Percentiles rank a stretch among this genome's conserved stretches.
Evolutionary conservation across 192 early-diverging fungal species (phyloP).

Genomic region (Entomortierella chlamydospora): DNA sequence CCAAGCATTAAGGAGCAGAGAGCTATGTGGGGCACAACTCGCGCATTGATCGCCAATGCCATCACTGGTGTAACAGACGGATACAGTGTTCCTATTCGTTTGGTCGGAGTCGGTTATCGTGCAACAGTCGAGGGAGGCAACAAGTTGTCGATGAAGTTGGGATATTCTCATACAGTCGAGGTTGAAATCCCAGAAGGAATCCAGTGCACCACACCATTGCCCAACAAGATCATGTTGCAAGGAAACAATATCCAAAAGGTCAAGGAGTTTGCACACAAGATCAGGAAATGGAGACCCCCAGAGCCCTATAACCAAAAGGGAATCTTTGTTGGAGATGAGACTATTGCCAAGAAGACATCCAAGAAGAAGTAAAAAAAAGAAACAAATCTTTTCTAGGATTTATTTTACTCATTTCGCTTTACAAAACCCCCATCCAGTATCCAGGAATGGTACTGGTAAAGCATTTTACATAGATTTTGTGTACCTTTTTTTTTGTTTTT

Average conservation of each 20-base stretch:
- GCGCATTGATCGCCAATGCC: constrained; percentile 87
- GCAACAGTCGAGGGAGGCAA: constrained; percentile 78
- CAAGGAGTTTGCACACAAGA: constrained; percentile 92
- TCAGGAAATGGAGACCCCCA: constrained; percentile 90
- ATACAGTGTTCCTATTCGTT: constrained; percentile 80
- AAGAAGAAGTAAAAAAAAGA: constrained; percentile 84
- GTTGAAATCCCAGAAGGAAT: constrained; percentile 86
- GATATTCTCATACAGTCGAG: constrained; percentile 86
- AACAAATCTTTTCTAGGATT: neutral
- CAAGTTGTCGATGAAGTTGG: constrained; percentile 83
- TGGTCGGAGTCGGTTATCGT: constrained; percentile 96
- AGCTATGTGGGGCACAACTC: constrained; percentile 97
- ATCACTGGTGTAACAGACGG: constrained; percentile 93
- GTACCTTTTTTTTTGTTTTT: neutral
- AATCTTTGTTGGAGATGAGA: constrained; percentile 97
- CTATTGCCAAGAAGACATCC: constrained; percentile 97
- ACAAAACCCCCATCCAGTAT: neutral
- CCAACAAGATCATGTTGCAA: constrained; percentile 86
- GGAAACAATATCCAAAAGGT: constrained; percentile 84
- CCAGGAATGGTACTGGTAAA: neutral
- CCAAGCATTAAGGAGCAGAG: constrained; percentile 77
- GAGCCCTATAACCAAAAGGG: constrained; percentile 99
- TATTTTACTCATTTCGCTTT: neutral
- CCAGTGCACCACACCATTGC: constrained; percentile 76
- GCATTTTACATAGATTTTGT: neutral